Evolutionary conservation across 257 asterid species (phyloP), one percentile per base, ranked within the genome.

Genomic region (Nicotiana paniculata): DNA sequence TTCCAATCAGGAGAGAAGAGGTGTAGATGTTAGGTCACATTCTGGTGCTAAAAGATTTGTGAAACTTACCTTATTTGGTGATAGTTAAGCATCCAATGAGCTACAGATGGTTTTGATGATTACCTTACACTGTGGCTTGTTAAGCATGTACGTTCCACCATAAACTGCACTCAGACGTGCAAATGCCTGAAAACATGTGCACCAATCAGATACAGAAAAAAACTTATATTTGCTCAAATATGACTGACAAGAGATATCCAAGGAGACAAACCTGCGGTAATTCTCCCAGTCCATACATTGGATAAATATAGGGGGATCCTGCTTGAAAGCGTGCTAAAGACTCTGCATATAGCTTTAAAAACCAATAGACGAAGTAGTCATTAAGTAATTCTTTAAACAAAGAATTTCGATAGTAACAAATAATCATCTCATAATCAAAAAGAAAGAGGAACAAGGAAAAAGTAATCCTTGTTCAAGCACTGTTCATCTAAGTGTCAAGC

Each of bases 111-210:
- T 66, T 26, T 21, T 5, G 16, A 51, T n/a, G 46, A 35, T 84
- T 89, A 93, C 98, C 99, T 93, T 91, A 83, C 99, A 96, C 63
- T 93, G 88, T 30, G 99, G 98, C 91, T 94, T 96, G 92, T 90
- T 94, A 69, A 96, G 93, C 99, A 96, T 96, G 91, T 96, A 96
- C 17, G 98, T 94, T 75, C 99, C 99, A 28, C 99, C 99, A 88
- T 96, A 96, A 85, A 96, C 99, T 57, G 98, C 99, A 87, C 99
- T 96, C 17, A 96, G 93, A 75, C 99, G 98, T 70, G 99, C 98
- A 88, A 96, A 96, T 28, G 98, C 99, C 99, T 96, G 91, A 77
- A 82, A 80, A 80, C 39, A 77, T 58, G 43, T 6, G 32, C 68
- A n/a, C 39, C 63, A 51, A 75, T 75, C 63, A 75, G 4, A 75